Evolutionary conservation across 2,329 filamentous ascomycete species (phyloP).

Genomic region (Hymenoscyphus linearis): DNA sequence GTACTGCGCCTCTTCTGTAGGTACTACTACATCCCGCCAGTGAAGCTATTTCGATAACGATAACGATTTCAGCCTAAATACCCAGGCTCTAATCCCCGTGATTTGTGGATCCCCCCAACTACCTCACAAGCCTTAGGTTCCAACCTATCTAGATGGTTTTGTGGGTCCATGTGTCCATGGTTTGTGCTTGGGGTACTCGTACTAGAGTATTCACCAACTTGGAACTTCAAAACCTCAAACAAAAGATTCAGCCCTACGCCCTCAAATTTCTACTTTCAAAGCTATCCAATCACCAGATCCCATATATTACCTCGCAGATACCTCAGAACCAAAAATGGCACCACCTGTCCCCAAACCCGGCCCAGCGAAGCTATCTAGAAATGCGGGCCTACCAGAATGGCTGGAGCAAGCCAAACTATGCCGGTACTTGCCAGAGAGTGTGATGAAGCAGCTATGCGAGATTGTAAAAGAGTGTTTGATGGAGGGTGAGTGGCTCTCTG

Average conservation of each 20-base stretch:
- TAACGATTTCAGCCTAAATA: no score
- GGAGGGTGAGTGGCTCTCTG: conserved; percentile 64
- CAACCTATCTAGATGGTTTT: no score
- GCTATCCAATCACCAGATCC: neutral
- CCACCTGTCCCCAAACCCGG: conserved; percentile 75
- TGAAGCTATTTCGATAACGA: neutral
- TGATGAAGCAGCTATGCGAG: conserved; percentile 99
- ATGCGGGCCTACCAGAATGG: conserved; percentile 92
- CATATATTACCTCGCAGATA: neutral
- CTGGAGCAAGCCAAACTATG: conserved; percentile 94
- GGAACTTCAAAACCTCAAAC: neutral
- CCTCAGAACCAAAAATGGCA: conserved; percentile 8
- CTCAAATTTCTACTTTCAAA: neutral
- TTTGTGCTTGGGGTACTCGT: neutral
- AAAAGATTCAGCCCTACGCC: neutral
- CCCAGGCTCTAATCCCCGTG: neutral
- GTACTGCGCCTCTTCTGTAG: no score
- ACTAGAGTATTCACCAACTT: neutral
- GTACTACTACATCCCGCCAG: neutral
- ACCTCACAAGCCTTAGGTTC: no score
- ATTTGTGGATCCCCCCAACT: neutral
- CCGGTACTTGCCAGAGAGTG: conserved; percentile 89
- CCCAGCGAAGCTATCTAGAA: conserved; percentile 76
- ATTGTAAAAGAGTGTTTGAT: conserved; percentile 98
- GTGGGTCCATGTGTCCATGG: neutral